Evolutionary conservation across 495 filamentous ascomycete genomes (phyloP).

Genomic region (Xylaria acuta): DNA sequence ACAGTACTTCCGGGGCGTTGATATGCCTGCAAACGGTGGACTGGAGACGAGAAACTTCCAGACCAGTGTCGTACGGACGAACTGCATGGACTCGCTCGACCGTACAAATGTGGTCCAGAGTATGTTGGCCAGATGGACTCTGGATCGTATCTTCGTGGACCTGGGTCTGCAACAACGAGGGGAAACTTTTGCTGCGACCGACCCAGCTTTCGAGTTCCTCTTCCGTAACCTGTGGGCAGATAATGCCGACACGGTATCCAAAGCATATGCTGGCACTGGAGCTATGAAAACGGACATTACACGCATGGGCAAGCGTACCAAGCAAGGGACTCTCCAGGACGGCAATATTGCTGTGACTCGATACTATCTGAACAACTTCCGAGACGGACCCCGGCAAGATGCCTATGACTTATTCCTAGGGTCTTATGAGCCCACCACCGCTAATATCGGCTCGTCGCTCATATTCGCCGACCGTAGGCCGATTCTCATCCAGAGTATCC

Average conservation of each 20-base stretch:
- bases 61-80: conserved; percentile 88
- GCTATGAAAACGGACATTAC: conserved; percentile 97
- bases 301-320: conserved; percentile 84
- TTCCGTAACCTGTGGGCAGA: conserved; percentile 98
- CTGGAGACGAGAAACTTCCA: conserved; percentile 81
- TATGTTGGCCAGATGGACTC: conserved; percentile 85
- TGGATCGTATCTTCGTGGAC: conserved; percentile 87
- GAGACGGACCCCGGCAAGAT: conserved; percentile 91
- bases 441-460: conserved; percentile 65
- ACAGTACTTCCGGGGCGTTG: conserved; percentile 90
- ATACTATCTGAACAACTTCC: conserved; percentile 90
- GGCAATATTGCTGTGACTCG: conserved; percentile 80
- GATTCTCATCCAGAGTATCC: conserved; percentile 83
- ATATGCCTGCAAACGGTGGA: conserved; percentile 76
- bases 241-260: conserved; percentile 93
- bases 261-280: conserved; percentile 91
- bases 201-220: conserved; percentile 77
- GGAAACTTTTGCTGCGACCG: conserved; percentile 70
- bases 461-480: conserved; percentile 89
- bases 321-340: conserved; percentile 80
- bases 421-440: conserved; percentile 73
- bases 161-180: conserved; percentile 74
- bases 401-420: conserved; percentile 94
- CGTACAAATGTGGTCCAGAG: conserved; percentile 97
- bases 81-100: conserved; percentile 99